phyloP scores from a whole-genome alignment of 208 protist genomes.

The Leishmania aethiopica region DNA sequence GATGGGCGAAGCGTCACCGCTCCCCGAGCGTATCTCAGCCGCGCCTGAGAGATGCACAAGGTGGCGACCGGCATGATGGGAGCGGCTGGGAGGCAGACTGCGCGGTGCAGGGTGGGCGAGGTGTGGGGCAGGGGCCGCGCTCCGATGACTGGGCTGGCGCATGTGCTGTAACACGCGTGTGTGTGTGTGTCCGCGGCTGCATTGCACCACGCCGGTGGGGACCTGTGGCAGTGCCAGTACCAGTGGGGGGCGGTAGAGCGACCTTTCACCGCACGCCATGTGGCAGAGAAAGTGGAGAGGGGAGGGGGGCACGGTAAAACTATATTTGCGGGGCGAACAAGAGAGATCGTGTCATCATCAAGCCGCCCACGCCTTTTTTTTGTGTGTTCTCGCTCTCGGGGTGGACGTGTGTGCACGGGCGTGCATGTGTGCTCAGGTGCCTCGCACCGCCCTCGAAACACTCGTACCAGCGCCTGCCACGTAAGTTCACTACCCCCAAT shows the following conservation, averaged over 20 bases:
- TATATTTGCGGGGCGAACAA: neutral
- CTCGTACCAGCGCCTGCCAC: neutral
- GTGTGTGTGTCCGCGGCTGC: neutral
- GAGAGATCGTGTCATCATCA: neutral
- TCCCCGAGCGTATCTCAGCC: no score
- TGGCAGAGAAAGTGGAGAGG: no score
- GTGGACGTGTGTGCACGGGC: neutral
- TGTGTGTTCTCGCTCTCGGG: neutral
- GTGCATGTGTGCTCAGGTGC: neutral
- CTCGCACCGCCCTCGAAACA: neutral
- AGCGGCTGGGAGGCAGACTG: neutral
- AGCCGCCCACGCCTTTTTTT: neutral
- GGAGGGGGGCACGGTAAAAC: neutral
- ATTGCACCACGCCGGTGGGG: no score
- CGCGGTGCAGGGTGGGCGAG: no score
- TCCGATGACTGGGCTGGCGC: neutral
- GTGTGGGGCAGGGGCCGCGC: neutral
- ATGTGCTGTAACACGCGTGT: neutral
- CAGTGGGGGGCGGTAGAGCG: no score
- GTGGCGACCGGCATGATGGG: neutral
- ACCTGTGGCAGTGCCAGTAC: no score
- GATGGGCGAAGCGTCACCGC: neutral
- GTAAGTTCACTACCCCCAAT: neutral
- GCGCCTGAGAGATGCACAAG: no score
- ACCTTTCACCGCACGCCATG: no score